Base-by-base conservation (phyloP, 768 basidiomycete species). In the Naganishia friedmannii region DNA sequence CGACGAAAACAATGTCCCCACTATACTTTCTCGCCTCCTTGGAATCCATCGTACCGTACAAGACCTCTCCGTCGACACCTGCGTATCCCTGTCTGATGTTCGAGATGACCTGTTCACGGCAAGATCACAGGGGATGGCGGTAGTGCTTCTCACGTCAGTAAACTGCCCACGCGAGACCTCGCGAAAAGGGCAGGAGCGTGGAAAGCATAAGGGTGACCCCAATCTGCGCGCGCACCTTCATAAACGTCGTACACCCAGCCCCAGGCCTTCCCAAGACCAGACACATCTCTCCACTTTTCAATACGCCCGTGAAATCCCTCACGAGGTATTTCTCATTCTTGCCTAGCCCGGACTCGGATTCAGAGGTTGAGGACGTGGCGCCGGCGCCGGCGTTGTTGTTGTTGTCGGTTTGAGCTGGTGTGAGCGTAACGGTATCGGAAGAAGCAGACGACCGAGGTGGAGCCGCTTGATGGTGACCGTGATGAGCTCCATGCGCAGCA, bases 221-320 rank as follows among this genome's bases (percentile, higher is more conserved):
- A 37, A 37, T 37, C 4, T 37, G 34, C 8, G 83, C 0, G 34
- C 8, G 83, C 0, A 85, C 85, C 78, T 91, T 91, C 70, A 95
- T 86, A 54, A 94, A 83, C 0, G 93, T 91, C 32, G 86, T 88
- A 78, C 91, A 93, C 0, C 93, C 92, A 0, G 89, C 87, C 17
- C 91, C 91, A 0, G 92, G 92, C 39, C 90, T 85, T 9, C 92
- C 92, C 23, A 93, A 72, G 8, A 79, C 77, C 60, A 76, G 58
- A 74, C 87, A 84, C 87, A 88, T 88, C 73, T 88, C 87, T 26
- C 87, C 87, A 0, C 86, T 85, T 15, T 83, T 81, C 37, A 88
- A 81, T 13, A 85, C 82, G 17, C 87, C 87, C 45, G 84, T 83
- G 74, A 88, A 88, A 3, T 84, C 85, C 17, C 74, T 73, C 2